phyloP scores from a whole-genome alignment of 139 green algal genomes.

The Chlamydomonas schloesseri region DNA sequence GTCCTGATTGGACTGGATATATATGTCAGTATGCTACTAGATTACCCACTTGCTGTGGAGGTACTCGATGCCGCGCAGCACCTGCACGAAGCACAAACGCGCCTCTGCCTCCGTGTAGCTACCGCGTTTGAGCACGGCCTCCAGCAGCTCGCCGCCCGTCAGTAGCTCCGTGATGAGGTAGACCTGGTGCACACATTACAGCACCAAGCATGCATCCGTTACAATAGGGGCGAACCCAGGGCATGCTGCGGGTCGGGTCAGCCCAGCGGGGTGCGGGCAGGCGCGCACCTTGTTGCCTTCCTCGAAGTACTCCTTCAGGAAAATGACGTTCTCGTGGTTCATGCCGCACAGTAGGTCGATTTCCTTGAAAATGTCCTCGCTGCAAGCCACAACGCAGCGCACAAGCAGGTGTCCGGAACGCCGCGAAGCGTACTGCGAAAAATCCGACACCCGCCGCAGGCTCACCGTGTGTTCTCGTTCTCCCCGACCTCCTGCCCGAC shows the following conservation, averaged over 20 bases:
- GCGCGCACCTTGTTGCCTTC: slow-evolving; percentile 70
- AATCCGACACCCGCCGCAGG: too few relatives aligned
- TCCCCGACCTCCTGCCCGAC: slow-evolving; percentile 65
- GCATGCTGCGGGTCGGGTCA: background rate
- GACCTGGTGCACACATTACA: slow-evolving; percentile 54
- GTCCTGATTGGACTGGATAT: too few relatives aligned
- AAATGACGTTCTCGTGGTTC: slow-evolving; percentile 88
- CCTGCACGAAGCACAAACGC: slow-evolving; percentile 80
- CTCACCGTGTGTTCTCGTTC: slow-evolving; percentile 79
- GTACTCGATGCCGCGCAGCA: slow-evolving; percentile 88
- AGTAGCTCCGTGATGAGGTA: slow-evolving; percentile 93
- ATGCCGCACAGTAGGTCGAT: slow-evolving; percentile 90
- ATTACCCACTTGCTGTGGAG: slow-evolving; percentile 86
- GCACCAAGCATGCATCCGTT: background rate
- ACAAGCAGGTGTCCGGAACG: too few relatives aligned
- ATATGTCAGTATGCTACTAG: too few relatives aligned
- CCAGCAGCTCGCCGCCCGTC: slow-evolving; percentile 87
- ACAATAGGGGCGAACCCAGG: background rate
- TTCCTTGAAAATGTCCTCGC: slow-evolving; percentile 93
- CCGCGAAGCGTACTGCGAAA: too few relatives aligned
- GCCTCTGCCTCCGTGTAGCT: slow-evolving; percentile 88
- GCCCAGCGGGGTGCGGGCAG: too few relatives aligned
- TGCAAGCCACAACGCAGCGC: slow-evolving; percentile 9
- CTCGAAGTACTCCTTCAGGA: slow-evolving; percentile 92
- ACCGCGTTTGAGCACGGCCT: slow-evolving; percentile 82